Conservation (phyloP, 2,329 filamentous ascomycete species). For the Capronia americana region DNA sequence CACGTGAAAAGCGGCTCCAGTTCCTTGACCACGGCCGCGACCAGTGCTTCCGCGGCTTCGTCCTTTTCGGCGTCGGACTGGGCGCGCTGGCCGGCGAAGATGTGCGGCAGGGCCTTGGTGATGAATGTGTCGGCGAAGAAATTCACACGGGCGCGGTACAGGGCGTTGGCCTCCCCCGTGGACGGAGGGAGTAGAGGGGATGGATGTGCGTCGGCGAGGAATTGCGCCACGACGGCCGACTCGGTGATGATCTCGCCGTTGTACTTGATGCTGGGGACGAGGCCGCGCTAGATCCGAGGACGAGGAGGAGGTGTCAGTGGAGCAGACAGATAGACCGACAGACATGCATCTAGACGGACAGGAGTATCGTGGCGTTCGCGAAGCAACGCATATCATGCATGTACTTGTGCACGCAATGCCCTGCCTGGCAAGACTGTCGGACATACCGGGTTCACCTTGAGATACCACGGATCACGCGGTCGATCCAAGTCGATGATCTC, state of each 20-base stretch:
- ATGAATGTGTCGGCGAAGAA: conserved; percentile 77
- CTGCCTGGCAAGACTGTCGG: too few relatives aligned
- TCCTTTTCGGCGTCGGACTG: conserved; percentile 44
- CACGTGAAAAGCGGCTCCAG: conserved; percentile 59
- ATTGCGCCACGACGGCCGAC: conserved; percentile 74
- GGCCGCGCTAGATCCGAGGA: conserved; percentile 62
- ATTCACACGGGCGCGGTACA: conserved; percentile 69
- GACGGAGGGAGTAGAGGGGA: conserved; percentile 61
- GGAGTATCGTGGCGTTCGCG: too few relatives aligned
- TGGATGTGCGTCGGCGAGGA: conserved; percentile 72
- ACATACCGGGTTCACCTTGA: conserved; percentile 71
- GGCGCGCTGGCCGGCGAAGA: conserved; percentile 43
- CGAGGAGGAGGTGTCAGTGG: background rate
- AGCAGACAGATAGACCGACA: too few relatives aligned
- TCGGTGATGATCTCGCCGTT: conserved; percentile 69
- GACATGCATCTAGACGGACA: background rate
- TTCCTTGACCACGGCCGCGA: conserved; percentile 58
- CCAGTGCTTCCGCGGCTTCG: conserved; percentile 53
- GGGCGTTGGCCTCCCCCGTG: conserved; percentile 53
- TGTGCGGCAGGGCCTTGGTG: conserved; percentile 62
- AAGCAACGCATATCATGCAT: background rate
- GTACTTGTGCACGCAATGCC: too few relatives aligned
- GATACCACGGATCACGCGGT: conserved; percentile 75
- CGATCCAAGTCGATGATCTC: conserved; percentile 73
- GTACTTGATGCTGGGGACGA: conserved; percentile 69